Evolutionary conservation across 2,329 filamentous ascomycete species (phyloP).

Genomic region (Fusarium solani-melongenae): DNA sequence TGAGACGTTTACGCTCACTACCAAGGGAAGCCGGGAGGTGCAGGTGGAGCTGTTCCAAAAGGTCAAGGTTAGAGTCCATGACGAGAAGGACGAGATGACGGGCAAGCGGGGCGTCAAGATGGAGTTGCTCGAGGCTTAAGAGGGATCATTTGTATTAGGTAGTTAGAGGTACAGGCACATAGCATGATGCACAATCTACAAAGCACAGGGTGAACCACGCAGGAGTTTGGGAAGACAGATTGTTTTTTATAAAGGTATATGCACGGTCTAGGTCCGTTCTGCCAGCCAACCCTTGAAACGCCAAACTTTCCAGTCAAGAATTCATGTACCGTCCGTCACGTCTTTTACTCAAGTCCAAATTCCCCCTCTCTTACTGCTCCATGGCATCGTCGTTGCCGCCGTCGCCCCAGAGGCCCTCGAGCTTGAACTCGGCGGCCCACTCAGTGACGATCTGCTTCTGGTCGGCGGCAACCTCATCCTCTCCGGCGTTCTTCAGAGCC

Average conservation of each 20-base stretch:
- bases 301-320: constrained; percentile 47
- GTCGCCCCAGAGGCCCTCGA: constrained; percentile 92
- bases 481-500: constrained; percentile 52
- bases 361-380: constrained; percentile 55
- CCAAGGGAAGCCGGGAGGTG: constrained; percentile 64
- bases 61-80: constrained; percentile 87
- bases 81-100: constrained; percentile 94
- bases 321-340: constrained; percentile 42
- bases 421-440: constrained; percentile 94
- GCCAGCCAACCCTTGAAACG: constrained; percentile 48
- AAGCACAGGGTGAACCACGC: constrained; percentile 19
- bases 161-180: constrained; percentile 1
- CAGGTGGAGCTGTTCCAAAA: constrained; percentile 90
- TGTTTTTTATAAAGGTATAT: constrained; percentile 43
- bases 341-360: constrained; percentile 30
- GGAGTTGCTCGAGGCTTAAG: constrained; percentile 64
- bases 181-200: constrained; percentile 27
- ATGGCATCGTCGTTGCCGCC: constrained; percentile 65
- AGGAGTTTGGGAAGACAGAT: constrained; percentile 39
- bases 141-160: background rate
- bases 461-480: constrained; percentile 65
- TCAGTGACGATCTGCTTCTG: constrained; percentile 91
- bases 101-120: constrained; percentile 93
- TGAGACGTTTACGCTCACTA: constrained; percentile 82
- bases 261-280: constrained; percentile 43